phyloP scores from a whole-genome alignment of 2,329 filamentous ascomycete species.

The Trichoderma oligosporum region DNA sequence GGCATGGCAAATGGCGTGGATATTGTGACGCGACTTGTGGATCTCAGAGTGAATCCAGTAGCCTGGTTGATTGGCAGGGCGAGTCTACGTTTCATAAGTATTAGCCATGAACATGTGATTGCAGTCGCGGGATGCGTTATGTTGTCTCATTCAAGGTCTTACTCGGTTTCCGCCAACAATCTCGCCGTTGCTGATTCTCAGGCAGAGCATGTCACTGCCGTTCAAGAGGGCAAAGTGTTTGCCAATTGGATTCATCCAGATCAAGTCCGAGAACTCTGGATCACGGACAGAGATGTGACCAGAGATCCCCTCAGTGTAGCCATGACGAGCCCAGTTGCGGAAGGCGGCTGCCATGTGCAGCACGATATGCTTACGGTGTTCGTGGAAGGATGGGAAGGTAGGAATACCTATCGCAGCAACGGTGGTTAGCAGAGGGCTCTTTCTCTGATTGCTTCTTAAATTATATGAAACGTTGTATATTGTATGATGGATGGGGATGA shows the following conservation, averaged over 20 bases:
- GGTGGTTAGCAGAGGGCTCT: neutral
- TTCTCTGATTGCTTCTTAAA: neutral
- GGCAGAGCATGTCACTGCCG: slow-evolving; percentile 64
- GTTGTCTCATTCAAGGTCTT: slow-evolving; percentile 1
- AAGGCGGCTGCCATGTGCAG: slow-evolving; percentile 62
- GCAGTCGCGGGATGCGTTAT: neutral
- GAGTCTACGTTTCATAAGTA: slow-evolving; percentile 28
- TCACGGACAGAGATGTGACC: slow-evolving; percentile 64
- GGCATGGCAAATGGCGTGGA: slow-evolving; percentile 65
- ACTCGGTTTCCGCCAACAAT: slow-evolving; percentile 59
- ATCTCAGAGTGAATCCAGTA: slow-evolving; percentile 68
- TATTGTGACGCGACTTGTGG: slow-evolving; percentile 61
- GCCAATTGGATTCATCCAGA: slow-evolving; percentile 69
- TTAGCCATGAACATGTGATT: neutral
- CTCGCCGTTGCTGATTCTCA: slow-evolving; percentile 54
- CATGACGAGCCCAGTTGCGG: slow-evolving; percentile 35
- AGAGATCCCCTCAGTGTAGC: slow-evolving; percentile 33
- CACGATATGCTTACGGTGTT: slow-evolving; percentile 59
- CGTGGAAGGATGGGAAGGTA: slow-evolving; percentile 37
- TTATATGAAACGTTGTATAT: neutral
- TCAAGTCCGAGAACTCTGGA: slow-evolving; percentile 56
- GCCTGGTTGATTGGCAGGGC: slow-evolving; percentile 63
- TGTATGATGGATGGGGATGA: neutral
- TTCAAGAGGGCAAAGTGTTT: slow-evolving; percentile 64
- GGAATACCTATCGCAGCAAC: slow-evolving; percentile 37